These are phyloP conservation scores for Lentinus tigrinus DNA, from an alignment of 768 basidiomycete genomes.

Conservation along the genomic window DNA sequence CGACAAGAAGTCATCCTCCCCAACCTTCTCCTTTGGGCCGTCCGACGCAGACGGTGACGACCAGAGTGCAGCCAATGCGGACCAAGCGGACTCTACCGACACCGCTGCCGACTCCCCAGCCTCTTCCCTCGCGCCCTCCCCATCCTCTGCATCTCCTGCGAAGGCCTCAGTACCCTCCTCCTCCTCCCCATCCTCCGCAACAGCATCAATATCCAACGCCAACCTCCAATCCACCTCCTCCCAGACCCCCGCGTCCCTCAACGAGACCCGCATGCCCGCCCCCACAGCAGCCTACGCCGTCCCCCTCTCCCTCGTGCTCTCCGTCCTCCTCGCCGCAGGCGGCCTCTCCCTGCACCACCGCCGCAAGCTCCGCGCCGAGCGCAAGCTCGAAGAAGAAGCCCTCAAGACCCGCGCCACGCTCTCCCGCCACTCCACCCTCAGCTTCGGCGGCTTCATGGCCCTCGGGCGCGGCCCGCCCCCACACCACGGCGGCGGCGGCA, in stretches of 20 bases:
- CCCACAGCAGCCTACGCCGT: constrained; percentile 34
- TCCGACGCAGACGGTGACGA: background rate
- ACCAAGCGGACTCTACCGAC: too few species aligned
- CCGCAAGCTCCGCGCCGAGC: constrained; percentile 25
- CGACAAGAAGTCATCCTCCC: constrained; percentile 27
- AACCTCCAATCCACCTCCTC: background rate
- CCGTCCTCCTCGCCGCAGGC: constrained; percentile 28
- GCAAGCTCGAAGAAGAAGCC: constrained; percentile 8
- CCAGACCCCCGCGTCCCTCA: constrained; percentile 17
- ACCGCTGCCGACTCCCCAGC: background rate
- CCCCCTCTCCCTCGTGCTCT: constrained; percentile 32
- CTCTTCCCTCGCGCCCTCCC: background rate
- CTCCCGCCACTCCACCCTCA: constrained; percentile 15
- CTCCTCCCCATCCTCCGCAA: constrained; percentile 1
- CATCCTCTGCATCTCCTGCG: background rate
- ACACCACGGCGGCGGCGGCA: background rate
- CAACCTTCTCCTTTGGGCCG: constrained; percentile 28
- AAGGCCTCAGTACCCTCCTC: background rate
- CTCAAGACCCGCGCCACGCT: constrained; percentile 8
- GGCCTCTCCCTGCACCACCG: constrained; percentile 27
- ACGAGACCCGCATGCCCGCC: constrained; percentile 21
- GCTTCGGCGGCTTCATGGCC: constrained; percentile 11
- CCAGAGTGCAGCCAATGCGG: too few species aligned
- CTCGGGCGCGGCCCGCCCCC: constrained; percentile 6
- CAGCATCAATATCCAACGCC: background rate